Base-by-base conservation (phyloP, 331 rosid species). In the Saraca asoca region DNA sequence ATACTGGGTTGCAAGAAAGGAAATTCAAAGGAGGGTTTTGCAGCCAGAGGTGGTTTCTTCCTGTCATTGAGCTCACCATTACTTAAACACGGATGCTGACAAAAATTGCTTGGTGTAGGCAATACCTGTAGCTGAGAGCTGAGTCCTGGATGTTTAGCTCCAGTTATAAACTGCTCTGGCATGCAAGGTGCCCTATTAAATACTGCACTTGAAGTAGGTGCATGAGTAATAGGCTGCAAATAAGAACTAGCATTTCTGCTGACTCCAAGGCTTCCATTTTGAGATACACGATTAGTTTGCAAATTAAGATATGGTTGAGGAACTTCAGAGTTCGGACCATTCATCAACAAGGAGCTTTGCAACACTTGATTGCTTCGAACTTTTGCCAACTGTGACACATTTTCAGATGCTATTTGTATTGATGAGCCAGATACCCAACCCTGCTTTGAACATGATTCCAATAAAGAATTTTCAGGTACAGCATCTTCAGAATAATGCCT, bases 1-100 rank as follows among this genome's bases (percentile, higher is more conserved):
- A 65, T 70, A 66, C 76, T 79, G 6, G 87, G 85, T 71, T 80
- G 81, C 76, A 86, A 69, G 81, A 88, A 86, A 63, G 97, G 95
- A 69, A 88, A 88, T 48, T 71, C 88, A 2, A 81, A 75, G 64
- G 82, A 74, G 41, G 86, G 73, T 64, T 87, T 81, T 31, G 79
- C 41, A 44, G 66, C 72, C 61, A 54, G 83, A 48, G 85, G 85
- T 34, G 52, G 72, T 67, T 60, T 79, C 70, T 62, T 83, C 82
- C 68, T 66, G 82, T 73, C 75, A 68, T 69, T 65, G 58, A 70
- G 74, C 58, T 83, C 91, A 44, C 77, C 75, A 43, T 79, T 81
- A 69, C 78, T 76, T 74, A 76, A 71, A 54, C 70, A 43, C 18
- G 75, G 39, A 50, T 59, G 65, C 74, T 69, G 78, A 50, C 70